These are phyloP conservation scores for Fusarium duplospermum DNA, from an alignment of 2,329 filamentous ascomycete genomes.

Conservation along the genomic window DNA sequence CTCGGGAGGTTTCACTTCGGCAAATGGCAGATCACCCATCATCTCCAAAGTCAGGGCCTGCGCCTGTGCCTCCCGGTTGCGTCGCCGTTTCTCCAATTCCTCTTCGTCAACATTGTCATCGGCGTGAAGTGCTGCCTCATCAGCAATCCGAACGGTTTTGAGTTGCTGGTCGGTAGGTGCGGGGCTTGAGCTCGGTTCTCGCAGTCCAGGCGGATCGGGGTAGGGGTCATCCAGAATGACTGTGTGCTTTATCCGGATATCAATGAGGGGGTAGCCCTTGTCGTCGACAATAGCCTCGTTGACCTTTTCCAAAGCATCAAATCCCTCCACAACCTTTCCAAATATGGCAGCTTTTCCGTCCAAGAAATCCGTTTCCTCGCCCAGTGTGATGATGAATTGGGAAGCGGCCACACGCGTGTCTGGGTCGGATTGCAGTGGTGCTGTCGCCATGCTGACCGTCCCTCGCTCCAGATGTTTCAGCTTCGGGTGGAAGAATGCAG, in stretches of 20 bases:
- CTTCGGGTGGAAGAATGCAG: constrained; percentile 86
- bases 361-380: constrained; percentile 88
- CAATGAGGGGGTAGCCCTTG: constrained; percentile 86
- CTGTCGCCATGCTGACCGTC: constrained; percentile 98
- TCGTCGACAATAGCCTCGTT: constrained; percentile 90
- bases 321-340: constrained; percentile 94
- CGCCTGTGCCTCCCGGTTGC: constrained; percentile 90
- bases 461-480: constrained; percentile 90
- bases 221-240: constrained; percentile 93
- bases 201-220: constrained; percentile 80
- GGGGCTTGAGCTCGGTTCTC: constrained; percentile 83
- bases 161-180: constrained; percentile 86
- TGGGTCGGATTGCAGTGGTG: constrained; percentile 77
- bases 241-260: constrained; percentile 94
- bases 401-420: constrained; percentile 87
- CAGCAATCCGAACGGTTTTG: constrained; percentile 89
- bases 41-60: constrained; percentile 97
- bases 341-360: constrained; percentile 97
- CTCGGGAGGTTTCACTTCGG: constrained; percentile 96
- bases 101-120: constrained; percentile 80
- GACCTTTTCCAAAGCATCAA: constrained; percentile 93
- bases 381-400: constrained; percentile 93
- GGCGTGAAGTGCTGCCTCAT: constrained; percentile 85
- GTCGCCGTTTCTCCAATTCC: constrained; percentile 80
- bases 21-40: constrained; percentile 97